A percentile compares a stretch with the other conserved stretches of the same genome.
phyloP scores from a whole-genome alignment of 2,329 filamentous ascomycete genomes.

The Annulohypoxylon truncatum region DNA sequence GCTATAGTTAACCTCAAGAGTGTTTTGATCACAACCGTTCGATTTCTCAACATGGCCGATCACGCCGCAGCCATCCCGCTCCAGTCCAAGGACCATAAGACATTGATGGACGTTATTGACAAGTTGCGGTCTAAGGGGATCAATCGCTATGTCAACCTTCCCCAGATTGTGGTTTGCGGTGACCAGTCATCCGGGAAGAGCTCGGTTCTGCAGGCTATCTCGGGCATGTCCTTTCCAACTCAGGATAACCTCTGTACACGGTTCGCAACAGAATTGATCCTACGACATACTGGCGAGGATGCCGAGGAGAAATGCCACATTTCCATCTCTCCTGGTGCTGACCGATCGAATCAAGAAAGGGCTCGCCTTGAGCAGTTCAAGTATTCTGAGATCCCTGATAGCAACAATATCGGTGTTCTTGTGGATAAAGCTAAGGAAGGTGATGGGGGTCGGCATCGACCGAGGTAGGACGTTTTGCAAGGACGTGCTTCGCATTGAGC shows the following conservation, averaged over 20 bases:
- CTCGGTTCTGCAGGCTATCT: slow-evolving; percentile 72
- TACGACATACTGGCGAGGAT: slow-evolving; percentile 56
- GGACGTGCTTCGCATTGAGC: slow-evolving; percentile 60
- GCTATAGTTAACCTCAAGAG: too few species aligned
- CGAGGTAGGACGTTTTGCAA: slow-evolving; percentile 53
- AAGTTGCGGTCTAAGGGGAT: slow-evolving; percentile 51
- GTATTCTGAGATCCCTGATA: slow-evolving; percentile 31
- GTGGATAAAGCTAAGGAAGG: slow-evolving; percentile 53
- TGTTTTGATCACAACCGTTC: not conserved
- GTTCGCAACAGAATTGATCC: slow-evolving; percentile 70
- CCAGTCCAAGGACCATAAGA: slow-evolving; percentile 42
- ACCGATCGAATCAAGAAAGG: slow-evolving; percentile 46
- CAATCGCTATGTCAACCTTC: slow-evolving; percentile 53
- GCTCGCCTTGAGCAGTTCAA: slow-evolving; percentile 33
- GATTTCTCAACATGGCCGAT: slow-evolving; percentile 11
- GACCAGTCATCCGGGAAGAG: slow-evolving; percentile 72
- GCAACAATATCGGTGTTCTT: slow-evolving; percentile 47
- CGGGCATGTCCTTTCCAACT: slow-evolving; percentile 67
- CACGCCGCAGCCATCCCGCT: slow-evolving; percentile 8
- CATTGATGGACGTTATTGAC: slow-evolving; percentile 53
- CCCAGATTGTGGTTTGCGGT: slow-evolving; percentile 66
- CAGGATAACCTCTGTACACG: slow-evolving; percentile 69
- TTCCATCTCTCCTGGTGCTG: slow-evolving; percentile 49
- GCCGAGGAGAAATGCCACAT: slow-evolving; percentile 48
- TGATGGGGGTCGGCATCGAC: slow-evolving; percentile 30